A percentile compares a stretch with the other conserved stretches of the same genome.
phyloP scores from a whole-genome alignment of 2,329 filamentous ascomycete species.

The Cercospora sojina region DNA sequence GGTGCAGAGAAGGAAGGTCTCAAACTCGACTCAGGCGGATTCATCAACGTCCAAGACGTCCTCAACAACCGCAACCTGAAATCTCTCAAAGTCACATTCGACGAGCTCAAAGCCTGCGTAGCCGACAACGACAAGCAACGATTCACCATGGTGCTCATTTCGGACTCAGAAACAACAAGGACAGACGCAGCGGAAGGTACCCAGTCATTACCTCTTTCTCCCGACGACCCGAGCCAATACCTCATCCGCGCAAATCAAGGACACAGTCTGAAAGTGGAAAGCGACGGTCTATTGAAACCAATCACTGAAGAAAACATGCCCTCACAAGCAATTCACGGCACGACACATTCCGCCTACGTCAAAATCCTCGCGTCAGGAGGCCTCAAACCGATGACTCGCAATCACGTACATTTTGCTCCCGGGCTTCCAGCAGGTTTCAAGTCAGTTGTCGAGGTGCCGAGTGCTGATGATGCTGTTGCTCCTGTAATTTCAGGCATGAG shows the following conservation, averaged over 20 bases:
- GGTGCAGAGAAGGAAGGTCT: slow-evolving; percentile 61
- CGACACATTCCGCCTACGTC: slow-evolving; percentile 77
- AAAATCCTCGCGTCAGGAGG: slow-evolving; percentile 74
- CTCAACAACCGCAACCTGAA: slow-evolving; percentile 61
- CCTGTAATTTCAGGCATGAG: slow-evolving; percentile 60
- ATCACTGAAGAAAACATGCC: slow-evolving; percentile 52
- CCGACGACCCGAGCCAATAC: slow-evolving; percentile 62
- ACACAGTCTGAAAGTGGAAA: slow-evolving; percentile 76
- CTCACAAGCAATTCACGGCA: slow-evolving; percentile 73
- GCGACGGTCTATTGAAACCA: slow-evolving; percentile 67
- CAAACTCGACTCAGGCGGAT: slow-evolving; percentile 58
- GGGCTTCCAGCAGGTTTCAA: slow-evolving; percentile 60
- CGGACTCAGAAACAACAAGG: not conserved
- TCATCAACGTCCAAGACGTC: slow-evolving; percentile 59
- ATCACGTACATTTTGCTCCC: slow-evolving; percentile 85
- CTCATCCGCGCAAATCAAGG: slow-evolving; percentile 95
- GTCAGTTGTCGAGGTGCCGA: slow-evolving; percentile 33
- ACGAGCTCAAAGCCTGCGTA: slow-evolving; percentile 70
- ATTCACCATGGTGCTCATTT: slow-evolving; percentile 68
- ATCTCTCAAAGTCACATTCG: slow-evolving; percentile 69
- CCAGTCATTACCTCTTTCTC: slow-evolving; percentile 29
- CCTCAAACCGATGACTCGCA: slow-evolving; percentile 75
- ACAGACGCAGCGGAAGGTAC: slow-evolving; percentile 31
- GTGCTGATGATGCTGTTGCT: slow-evolving; percentile 42
- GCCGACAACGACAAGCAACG: slow-evolving; percentile 83